Conservation (phyloP, 441 rosid species). For the Jatropha multifida region DNA sequence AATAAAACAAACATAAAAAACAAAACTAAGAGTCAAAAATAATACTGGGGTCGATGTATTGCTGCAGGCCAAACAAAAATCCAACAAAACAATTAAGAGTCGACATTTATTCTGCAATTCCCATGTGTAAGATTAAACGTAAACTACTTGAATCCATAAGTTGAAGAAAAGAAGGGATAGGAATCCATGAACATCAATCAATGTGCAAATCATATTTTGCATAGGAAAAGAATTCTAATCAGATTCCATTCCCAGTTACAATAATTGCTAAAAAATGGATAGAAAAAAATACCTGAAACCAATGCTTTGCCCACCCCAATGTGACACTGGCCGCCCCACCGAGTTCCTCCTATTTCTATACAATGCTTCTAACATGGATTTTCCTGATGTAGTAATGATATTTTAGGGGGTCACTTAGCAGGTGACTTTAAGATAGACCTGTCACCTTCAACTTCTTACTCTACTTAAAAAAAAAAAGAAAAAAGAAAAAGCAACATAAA, state of each 20-base stretch:
- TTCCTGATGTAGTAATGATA: conserved; percentile 17
- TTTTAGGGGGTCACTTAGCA: neutral
- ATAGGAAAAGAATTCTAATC: conserved; percentile 24
- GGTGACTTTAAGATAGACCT: neutral
- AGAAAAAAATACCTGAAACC: neutral
- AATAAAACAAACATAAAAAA: too few species aligned
- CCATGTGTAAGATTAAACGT: too few species aligned
- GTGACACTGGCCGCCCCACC: conserved; percentile 8
- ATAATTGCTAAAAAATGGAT: conserved; percentile 1
- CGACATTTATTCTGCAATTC: neutral
- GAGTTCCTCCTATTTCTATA: conserved; percentile 31
- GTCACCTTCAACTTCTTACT: conserved; percentile 14
- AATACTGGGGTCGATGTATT: too few species aligned
- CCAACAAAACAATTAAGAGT: too few species aligned
- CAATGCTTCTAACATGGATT: conserved; percentile 30
- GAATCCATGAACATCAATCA: neutral
- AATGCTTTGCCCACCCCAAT: conserved; percentile 14
- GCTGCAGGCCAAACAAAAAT: too few species aligned
- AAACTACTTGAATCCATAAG: neutral
- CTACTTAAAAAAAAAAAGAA: conserved; percentile 15
- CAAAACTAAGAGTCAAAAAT: too few species aligned
- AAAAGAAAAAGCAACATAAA: neutral
- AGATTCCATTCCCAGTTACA: conserved; percentile 17
- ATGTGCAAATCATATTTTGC: conserved; percentile 13
- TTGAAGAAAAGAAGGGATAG: neutral